Conservation (phyloP, 805 yeast species). For the Candida silvatica region DNA sequence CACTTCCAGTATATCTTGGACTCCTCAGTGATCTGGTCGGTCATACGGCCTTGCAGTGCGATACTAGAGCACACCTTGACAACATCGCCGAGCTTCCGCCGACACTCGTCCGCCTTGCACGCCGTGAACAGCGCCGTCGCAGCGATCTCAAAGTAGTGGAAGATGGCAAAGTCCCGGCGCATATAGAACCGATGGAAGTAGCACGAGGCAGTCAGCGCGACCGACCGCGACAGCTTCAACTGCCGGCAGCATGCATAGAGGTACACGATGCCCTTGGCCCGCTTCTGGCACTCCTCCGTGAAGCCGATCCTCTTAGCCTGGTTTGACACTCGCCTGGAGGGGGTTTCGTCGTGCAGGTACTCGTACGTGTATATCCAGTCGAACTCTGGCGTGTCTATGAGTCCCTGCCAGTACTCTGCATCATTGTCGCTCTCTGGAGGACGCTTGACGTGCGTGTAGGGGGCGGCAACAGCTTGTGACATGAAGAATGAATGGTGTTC, state of each 20-base stretch:
- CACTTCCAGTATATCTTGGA: slow-evolving; percentile 41
- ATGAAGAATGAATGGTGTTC: neutral
- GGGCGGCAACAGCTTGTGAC: neutral
- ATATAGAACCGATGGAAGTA: slow-evolving; percentile 45
- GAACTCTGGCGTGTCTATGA: slow-evolving; percentile 16
- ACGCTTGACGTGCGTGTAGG: too few species aligned
- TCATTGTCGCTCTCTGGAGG: too few species aligned
- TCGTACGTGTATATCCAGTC: slow-evolving; percentile 21
- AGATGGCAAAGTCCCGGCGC: slow-evolving; percentile 30
- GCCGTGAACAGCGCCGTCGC: slow-evolving; percentile 45
- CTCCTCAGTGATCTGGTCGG: slow-evolving; percentile 32
- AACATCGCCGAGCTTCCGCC: slow-evolving; percentile 37
- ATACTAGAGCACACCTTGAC: slow-evolving; percentile 39
- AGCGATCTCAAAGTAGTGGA: slow-evolving; percentile 42
- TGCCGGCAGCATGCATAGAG: slow-evolving; percentile 34
- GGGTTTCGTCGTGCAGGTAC: slow-evolving; percentile 18
- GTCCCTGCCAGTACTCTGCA: slow-evolving; percentile 21
- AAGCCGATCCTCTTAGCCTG: slow-evolving; percentile 20
- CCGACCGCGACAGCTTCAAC: slow-evolving; percentile 37
- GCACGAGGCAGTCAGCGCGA: slow-evolving; percentile 38
- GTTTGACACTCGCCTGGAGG: slow-evolving; percentile 25
- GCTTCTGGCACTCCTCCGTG: slow-evolving; percentile 30
- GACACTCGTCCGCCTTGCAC: slow-evolving; percentile 44
- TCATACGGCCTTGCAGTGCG: slow-evolving; percentile 30
- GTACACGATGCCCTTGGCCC: slow-evolving; percentile 41